Percentiles rank a stretch among this genome's conserved stretches.
Conservation (phyloP, 148 eudicot genomes). For the Fallopia convolvulus region DNA sequence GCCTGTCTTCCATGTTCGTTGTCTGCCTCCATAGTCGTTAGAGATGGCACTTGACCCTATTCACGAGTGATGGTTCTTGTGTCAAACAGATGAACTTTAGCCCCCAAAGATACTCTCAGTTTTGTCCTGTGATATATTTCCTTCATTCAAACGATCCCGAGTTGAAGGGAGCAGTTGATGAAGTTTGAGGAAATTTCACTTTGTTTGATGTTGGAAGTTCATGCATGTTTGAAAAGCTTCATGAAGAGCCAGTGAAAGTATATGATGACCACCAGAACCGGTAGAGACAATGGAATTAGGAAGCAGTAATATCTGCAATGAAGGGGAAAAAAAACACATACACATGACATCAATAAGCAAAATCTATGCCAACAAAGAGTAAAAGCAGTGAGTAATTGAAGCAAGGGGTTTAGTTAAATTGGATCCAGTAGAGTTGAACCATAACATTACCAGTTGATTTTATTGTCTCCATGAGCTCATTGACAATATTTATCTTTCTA, state of each 20-base stretch:
- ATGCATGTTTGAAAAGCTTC: conserved; percentile 93
- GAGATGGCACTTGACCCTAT: too few species aligned
- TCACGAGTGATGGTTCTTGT: neutral
- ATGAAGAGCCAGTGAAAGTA: conserved; percentile 93
- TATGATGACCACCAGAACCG: conserved; percentile 59
- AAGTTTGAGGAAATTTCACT: neutral
- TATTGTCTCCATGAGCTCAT: neutral
- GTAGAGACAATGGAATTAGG: conserved; percentile 72
- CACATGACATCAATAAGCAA: neutral
- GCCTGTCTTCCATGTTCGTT: neutral
- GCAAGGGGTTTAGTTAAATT: neutral
- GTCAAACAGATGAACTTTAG: neutral
- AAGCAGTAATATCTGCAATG: conserved; percentile 76
- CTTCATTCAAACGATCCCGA: too few species aligned
- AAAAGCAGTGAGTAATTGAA: neutral
- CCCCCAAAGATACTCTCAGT: neutral
- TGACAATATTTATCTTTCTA: neutral
- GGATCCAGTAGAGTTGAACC: neutral
- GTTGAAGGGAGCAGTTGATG: neutral
- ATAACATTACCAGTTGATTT: neutral
- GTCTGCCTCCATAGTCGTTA: neutral
- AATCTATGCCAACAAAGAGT: neutral
- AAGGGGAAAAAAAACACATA: neutral
- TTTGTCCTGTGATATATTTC: too few species aligned
- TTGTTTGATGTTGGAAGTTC: conserved; percentile 10